Conservation (phyloP, 495 filamentous ascomycete species). For the Amorphotheca resinae region DNA sequence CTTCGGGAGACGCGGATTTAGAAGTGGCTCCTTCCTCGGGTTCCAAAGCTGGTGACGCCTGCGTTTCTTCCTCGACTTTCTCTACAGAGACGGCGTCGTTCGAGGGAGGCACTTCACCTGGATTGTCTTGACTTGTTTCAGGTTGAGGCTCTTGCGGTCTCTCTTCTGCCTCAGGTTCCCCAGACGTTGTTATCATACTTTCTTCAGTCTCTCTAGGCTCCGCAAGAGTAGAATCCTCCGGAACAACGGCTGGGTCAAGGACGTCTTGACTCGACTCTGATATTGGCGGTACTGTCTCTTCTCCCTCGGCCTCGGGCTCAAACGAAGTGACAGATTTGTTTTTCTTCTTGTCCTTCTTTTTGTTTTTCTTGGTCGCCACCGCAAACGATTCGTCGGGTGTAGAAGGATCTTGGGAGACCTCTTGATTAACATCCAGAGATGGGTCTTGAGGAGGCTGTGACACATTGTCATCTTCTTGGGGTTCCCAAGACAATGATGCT, state of each 20-base stretch:
- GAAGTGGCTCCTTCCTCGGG: not conserved
- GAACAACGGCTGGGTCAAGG: not conserved
- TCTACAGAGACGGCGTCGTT: not conserved
- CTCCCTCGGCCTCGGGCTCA: constrained; percentile 5
- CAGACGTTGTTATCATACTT: not conserved
- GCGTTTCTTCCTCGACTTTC: not conserved
- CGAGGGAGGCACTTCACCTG: not conserved
- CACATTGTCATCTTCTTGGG: constrained; percentile 8
- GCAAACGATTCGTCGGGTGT: constrained; percentile 2
- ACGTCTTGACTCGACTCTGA: not conserved
- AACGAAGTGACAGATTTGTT: constrained; percentile 14
- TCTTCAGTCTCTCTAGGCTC: too few species aligned
- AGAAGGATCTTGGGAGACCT: constrained; percentile 4
- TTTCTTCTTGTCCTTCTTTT: constrained; percentile 32
- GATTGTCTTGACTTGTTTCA: not conserved
- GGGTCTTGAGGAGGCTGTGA: not conserved
- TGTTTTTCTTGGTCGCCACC: constrained; percentile 10
- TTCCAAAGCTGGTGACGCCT: not conserved
- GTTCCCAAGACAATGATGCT: constrained; percentile 12
- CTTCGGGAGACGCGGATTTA: constrained; percentile 17
- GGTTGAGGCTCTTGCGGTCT: not conserved
- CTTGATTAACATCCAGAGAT: not conserved
- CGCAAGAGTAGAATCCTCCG: not conserved
- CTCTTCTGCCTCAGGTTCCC: not conserved
- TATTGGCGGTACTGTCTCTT: not conserved